Evolutionary conservation across 805 yeast species (phyloP).

Genomic region (Yamadazyma laniorum): DNA sequence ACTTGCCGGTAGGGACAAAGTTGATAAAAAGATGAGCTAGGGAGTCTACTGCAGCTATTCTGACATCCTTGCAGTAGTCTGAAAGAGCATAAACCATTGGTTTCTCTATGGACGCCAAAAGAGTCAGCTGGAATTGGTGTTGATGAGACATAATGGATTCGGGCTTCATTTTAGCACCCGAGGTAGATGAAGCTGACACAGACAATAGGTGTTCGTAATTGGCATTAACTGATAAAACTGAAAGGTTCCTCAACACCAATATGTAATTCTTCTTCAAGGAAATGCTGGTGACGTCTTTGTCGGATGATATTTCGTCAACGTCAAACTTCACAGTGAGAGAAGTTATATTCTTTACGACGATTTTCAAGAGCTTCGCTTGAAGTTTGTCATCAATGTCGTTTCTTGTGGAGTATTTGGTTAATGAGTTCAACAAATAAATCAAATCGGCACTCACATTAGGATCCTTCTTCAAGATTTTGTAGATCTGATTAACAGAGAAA

Average conservation of each 20-base stretch:
- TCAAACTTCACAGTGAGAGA: slow-evolving; percentile 19
- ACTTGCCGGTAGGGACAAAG: slow-evolving; percentile 39
- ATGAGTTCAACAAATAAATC: slow-evolving; percentile 28
- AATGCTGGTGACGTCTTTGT: slow-evolving; percentile 18
- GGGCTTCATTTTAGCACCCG: slow-evolving; percentile 42
- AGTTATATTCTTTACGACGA: slow-evolving; percentile 28
- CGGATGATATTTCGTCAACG: slow-evolving; percentile 14
- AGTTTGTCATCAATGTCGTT: slow-evolving; percentile 41
- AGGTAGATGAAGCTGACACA: slow-evolving; percentile 31
- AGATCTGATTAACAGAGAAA: slow-evolving; percentile 34
- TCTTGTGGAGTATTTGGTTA: slow-evolving; percentile 35
- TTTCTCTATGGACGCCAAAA: slow-evolving; percentile 32
- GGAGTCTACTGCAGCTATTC: slow-evolving; percentile 37
- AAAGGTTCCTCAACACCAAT: slow-evolving; percentile 29
- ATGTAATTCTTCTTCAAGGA: slow-evolving; percentile 32
- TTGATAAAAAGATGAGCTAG: slow-evolving; percentile 33
- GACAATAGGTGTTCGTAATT: slow-evolving; percentile 39
- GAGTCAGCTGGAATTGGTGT: slow-evolving; percentile 31
- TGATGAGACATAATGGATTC: slow-evolving; percentile 42
- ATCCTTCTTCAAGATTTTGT: slow-evolving; percentile 38
- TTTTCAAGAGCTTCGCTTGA: slow-evolving; percentile 33
- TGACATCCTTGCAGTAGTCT: slow-evolving; percentile 32
- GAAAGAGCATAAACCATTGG: slow-evolving; percentile 28
- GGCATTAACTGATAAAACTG: slow-evolving; percentile 31
- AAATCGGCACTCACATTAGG: slow-evolving; percentile 26